Conservation (phyloP, 257 asterid genomes). For the Scutellaria barbata region DNA sequence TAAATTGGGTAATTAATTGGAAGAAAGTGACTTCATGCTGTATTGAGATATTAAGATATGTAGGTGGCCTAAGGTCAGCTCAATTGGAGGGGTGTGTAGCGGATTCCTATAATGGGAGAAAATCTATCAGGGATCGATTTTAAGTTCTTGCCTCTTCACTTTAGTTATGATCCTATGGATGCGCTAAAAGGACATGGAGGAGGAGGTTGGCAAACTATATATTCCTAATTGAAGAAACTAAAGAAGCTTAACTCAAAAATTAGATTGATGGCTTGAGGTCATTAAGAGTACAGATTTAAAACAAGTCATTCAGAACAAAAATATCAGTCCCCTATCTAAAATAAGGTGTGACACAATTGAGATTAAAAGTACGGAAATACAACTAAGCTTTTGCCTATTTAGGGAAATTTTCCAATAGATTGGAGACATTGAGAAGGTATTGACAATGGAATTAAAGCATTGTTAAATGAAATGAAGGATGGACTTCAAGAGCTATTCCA, state of each 20-base stretch:
- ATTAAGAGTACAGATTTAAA: too few relatives aligned
- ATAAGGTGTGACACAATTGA: neutral
- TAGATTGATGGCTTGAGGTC: neutral
- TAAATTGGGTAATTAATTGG: neutral
- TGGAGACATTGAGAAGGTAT: neutral
- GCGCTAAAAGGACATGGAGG: neutral
- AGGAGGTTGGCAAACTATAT: neutral
- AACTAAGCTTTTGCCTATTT: neutral
- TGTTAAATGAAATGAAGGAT: neutral
- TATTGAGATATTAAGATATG: neutral
- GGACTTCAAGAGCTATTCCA: neutral
- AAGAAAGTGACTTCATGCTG: neutral
- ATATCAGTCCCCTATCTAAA: neutral
- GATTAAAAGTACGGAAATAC: neutral
- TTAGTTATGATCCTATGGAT: neutral
- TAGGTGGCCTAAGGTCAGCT: neutral
- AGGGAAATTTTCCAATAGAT: neutral
- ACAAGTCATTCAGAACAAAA: too few relatives aligned
- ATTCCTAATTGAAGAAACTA: neutral
- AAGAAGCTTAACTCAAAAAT: neutral
- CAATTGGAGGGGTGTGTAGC: neutral
- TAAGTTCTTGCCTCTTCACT: neutral
- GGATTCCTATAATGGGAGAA: neutral
- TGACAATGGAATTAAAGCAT: too few relatives aligned
- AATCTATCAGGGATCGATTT: neutral